Conservation (phyloP, 2,329 filamentous ascomycete species). For the Trichoderma hamatum region DNA sequence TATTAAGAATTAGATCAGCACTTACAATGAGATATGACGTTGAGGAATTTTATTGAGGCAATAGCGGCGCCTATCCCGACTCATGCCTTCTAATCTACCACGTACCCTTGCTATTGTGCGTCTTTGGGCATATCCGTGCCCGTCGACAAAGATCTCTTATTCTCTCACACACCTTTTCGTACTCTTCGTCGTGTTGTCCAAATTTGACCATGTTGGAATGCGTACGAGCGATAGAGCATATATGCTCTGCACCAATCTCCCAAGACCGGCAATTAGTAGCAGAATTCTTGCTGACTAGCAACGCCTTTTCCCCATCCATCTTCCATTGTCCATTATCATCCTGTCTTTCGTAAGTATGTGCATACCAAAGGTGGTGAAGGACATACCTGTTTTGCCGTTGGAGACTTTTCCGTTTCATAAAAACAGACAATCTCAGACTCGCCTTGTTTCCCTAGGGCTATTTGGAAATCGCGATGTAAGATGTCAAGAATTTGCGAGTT, state of each 20-base stretch:
- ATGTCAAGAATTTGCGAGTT: constrained; percentile 28
- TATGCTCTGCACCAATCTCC: constrained; percentile 31
- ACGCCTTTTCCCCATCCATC: constrained; percentile 30
- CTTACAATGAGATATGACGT: no score
- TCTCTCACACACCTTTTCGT: neutral
- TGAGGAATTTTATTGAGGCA: no score
- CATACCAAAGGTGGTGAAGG: neutral
- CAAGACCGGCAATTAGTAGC: constrained; percentile 33
- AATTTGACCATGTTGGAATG: constrained; percentile 37
- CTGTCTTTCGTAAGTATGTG: neutral
- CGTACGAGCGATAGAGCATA: constrained; percentile 30
- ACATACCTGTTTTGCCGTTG: constrained; percentile 22
- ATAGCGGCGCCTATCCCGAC: no score
- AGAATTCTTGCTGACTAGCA: constrained; percentile 34
- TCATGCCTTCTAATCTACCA: no score
- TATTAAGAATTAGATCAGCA: no score
- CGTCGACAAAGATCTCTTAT: no score
- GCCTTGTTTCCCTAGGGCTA: neutral
- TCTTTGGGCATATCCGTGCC: neutral
- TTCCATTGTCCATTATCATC: neutral
- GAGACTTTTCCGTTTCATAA: constrained; percentile 28
- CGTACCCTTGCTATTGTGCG: neutral
- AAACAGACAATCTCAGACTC: constrained; percentile 21
- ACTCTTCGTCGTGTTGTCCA: constrained; percentile 27
- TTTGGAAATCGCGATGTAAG: constrained; percentile 22